Conservation (phyloP, 2,329 filamentous ascomycete genomes). For the Ceratocystis albifundus region DNA sequence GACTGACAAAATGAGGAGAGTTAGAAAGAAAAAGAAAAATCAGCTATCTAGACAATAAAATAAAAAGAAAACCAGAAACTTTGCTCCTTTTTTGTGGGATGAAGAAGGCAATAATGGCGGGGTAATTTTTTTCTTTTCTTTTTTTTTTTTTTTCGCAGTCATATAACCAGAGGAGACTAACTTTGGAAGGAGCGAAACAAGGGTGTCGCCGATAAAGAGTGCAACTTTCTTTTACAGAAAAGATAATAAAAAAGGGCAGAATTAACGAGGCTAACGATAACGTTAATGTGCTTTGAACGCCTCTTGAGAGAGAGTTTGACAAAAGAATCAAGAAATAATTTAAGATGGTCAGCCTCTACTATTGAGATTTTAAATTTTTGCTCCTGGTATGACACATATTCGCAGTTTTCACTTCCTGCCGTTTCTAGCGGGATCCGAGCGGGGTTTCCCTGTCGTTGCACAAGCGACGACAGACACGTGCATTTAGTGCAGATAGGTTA, state of each 20-base stretch:
- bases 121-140: constrained; percentile 22
- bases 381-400: background rate
- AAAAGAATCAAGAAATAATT: background rate
- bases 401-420: constrained; percentile 9
- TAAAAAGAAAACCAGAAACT: constrained; percentile 8
- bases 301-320: background rate
- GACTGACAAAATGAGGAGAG: too few relatives aligned
- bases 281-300: background rate
- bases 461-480: background rate
- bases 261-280: background rate
- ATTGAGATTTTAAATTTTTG: background rate
- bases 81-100: constrained; percentile 19
- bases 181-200: constrained; percentile 9
- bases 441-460: background rate
- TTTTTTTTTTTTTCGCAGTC: constrained; percentile 15
- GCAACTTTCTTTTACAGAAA: too few relatives aligned
- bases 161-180: constrained; percentile 15
- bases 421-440: background rate
- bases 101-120: constrained; percentile 18
- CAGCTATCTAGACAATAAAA: background rate
- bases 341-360: background rate
- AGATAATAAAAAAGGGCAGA: background rate
- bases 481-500: background rate
- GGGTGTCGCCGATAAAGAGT: background rate
- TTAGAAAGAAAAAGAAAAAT: too few relatives aligned